Conservation (phyloP, 768 basidiomycete genomes). For the Suillus lakei region DNA sequence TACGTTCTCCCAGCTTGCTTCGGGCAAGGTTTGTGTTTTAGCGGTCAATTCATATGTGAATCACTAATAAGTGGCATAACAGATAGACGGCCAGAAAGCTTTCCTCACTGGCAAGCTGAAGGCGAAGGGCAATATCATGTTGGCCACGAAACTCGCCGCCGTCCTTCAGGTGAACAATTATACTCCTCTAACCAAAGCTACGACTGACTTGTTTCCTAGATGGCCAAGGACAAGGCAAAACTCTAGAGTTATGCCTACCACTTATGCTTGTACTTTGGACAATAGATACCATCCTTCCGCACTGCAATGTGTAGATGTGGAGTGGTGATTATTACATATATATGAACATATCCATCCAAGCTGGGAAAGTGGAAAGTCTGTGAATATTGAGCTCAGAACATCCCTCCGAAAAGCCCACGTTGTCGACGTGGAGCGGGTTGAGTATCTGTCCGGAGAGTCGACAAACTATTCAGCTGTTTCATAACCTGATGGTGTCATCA, state of each 20-base stretch:
- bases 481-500: slow-evolving; percentile 65
- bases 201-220: slow-evolving; percentile 20
- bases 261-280: slow-evolving; percentile 13
- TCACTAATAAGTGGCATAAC: slow-evolving; percentile 4
- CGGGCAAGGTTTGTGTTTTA: slow-evolving; percentile 61
- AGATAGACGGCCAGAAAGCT: slow-evolving; percentile 92
- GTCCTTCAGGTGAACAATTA: slow-evolving; percentile 70
- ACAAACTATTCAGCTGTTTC: slow-evolving; percentile 92
- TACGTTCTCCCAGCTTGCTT: slow-evolving; percentile 70
- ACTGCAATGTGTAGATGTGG: slow-evolving; percentile 10
- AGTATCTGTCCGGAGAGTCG: slow-evolving; percentile 84
- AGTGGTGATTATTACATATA: slow-evolving; percentile 25
- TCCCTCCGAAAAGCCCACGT: slow-evolving; percentile 77
- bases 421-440: slow-evolving; percentile 74
- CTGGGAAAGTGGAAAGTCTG: slow-evolving; percentile 9
- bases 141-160: slow-evolving; percentile 87
- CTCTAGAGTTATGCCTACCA: slow-evolving; percentile 31
- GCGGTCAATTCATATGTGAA: background rate
- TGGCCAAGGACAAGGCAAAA: slow-evolving; percentile 46
- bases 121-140: slow-evolving; percentile 91
- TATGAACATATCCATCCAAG: slow-evolving; percentile 9
- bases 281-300: background rate
- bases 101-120: slow-evolving; percentile 96
- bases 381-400: slow-evolving; percentile 53
- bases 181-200: slow-evolving; percentile 8